phyloP scores from a whole-genome alignment of 768 basidiomycete genomes.

The Amylocystis lapponica region DNA sequence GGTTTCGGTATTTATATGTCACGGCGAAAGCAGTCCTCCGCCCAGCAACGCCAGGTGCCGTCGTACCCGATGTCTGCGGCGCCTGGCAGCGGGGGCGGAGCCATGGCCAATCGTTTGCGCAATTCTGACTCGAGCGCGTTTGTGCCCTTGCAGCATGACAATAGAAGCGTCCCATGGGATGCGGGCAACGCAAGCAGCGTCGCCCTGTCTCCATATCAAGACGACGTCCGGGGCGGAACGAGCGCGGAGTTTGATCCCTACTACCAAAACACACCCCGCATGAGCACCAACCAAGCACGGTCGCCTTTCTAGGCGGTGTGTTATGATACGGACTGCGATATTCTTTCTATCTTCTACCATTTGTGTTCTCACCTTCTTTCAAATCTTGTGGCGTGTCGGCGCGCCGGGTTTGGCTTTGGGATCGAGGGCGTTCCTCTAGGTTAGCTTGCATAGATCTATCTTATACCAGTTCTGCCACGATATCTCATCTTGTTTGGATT shows the following conservation, averaged over 20 bases:
- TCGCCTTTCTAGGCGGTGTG: too few species aligned
- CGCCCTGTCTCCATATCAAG: slow-evolving; percentile 37
- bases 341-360: too few species aligned
- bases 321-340: too few species aligned
- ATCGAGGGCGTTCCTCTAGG: too few species aligned
- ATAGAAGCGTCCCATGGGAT: slow-evolving; percentile 47
- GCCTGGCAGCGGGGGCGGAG: slow-evolving; percentile 23
- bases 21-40: slow-evolving; percentile 43
- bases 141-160: slow-evolving; percentile 63
- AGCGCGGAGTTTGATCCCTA: slow-evolving; percentile 35
- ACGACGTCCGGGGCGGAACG: slow-evolving; percentile 20
- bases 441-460: too few species aligned
- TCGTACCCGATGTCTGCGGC: slow-evolving; percentile 35
- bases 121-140: slow-evolving; percentile 66
- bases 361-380: too few species aligned
- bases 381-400: too few species aligned
- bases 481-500: too few species aligned
- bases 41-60: slow-evolving; percentile 22
- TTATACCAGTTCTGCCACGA: too few species aligned
- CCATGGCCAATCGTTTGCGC: slow-evolving; percentile 25
- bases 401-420: too few species aligned
- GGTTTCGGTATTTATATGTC: slow-evolving; percentile 46
- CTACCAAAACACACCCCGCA: slow-evolving; percentile 21
- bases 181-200: slow-evolving; percentile 40
- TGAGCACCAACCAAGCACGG: too few species aligned